A percentile compares a stretch with the other conserved stretches of the same genome.
Conservation (phyloP, 192 early-diverging fungal species). For the Coemansia furcata region DNA sequence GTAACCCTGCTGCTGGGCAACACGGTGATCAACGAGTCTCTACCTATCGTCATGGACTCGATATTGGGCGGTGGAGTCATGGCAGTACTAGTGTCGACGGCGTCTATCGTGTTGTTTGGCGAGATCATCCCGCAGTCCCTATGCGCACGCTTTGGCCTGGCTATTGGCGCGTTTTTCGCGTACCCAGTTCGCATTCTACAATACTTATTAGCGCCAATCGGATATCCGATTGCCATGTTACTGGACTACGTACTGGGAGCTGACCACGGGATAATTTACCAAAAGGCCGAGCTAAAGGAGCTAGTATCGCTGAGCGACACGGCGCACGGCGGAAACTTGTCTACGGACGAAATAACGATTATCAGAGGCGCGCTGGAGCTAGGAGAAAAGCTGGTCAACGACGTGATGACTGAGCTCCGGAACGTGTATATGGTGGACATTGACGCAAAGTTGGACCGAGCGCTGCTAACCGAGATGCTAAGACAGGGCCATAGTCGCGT, state of each 20-base stretch:
- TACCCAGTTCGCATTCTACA: constrained; percentile 67
- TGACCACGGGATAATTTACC: constrained; percentile 86
- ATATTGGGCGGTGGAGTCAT: constrained; percentile 70
- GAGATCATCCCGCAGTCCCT: constrained; percentile 95
- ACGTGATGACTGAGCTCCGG: constrained; percentile 70
- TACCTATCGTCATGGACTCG: constrained; percentile 82
- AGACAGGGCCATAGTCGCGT: constrained; percentile 73
- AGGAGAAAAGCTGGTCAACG: constrained; percentile 64
- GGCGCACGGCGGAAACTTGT: constrained; percentile 66
- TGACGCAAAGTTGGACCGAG: constrained; percentile 58
- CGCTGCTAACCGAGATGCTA: constrained; percentile 61
- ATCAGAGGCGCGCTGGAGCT: constrained; percentile 78
- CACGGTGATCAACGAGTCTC: constrained; percentile 92
- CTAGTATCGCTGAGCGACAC: constrained; percentile 73
- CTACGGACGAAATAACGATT: constrained; percentile 76
- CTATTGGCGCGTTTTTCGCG: constrained; percentile 87
- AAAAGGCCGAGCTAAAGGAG: constrained; percentile 71
- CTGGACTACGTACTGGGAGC: constrained; percentile 83
- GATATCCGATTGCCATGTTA: constrained; percentile 84
- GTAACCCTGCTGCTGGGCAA: constrained; percentile 91
- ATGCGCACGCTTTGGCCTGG: constrained; percentile 85
- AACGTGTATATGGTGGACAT: constrained; percentile 68
- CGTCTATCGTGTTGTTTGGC: constrained; percentile 89
- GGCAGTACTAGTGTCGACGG: constrained; percentile 86
- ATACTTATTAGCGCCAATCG: constrained; percentile 62